phyloP scores from a whole-genome alignment of 164 flowering plant species.

The Aristolochia fimbriata region DNA sequence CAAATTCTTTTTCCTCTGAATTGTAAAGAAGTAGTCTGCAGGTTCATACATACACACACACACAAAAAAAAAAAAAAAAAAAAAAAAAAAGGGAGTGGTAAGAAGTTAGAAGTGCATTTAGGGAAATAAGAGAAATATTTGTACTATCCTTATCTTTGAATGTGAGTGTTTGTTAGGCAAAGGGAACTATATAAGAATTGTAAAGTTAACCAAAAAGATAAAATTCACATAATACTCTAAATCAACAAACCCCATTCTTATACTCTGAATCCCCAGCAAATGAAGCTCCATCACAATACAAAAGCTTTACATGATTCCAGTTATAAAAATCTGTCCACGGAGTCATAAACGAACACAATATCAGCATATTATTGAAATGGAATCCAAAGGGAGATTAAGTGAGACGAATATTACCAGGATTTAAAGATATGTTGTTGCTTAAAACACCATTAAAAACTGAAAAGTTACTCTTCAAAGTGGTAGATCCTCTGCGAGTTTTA shows the following conservation, averaged over 20 bases:
- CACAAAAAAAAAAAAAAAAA: no score
- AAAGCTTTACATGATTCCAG: constrained; percentile 93
- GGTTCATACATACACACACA: constrained; percentile 2
- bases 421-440: constrained; percentile 61
- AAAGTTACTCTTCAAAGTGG: constrained; percentile 49
- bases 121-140: no score
- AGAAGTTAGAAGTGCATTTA: no score
- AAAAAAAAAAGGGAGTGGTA: no score
- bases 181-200: no score
- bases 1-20: constrained; percentile 94
- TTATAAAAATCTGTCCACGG: constrained; percentile 70
- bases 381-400: no score
- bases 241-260: constrained; percentile 46
- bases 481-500: constrained; percentile 59
- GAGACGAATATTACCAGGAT: constrained; percentile 61
- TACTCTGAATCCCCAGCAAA: constrained; percentile 71
- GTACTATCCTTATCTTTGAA: no score
- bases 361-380: background rate
- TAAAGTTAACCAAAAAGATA: no score
- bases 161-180: no score
- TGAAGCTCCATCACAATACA: constrained; percentile 97
- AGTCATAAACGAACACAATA: background rate
- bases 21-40: constrained; percentile 69
- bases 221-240: no score
- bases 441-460: constrained; percentile 73